Conservation (phyloP, 306 rosid genomes). For the Prosopis cineraria region DNA sequence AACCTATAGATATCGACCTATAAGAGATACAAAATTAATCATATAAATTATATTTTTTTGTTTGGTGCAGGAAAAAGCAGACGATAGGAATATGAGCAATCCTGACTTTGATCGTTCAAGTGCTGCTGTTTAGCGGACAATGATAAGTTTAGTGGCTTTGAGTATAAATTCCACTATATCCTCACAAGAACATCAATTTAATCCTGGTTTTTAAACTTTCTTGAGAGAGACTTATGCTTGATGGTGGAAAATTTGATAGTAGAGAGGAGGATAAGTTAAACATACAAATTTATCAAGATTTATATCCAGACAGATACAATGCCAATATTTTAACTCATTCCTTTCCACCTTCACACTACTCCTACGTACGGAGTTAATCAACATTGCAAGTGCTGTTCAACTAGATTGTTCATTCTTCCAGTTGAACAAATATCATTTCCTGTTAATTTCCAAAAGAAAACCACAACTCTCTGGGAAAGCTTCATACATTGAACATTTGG, state of each 20-base stretch:
- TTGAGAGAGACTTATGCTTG: neutral
- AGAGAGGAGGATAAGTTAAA: neutral
- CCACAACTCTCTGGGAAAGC: neutral
- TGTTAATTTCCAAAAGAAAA: neutral
- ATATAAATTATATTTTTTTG: too few relatives aligned
- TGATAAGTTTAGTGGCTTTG: neutral
- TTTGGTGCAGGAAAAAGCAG: conserved; percentile 1
- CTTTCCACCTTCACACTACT: neutral
- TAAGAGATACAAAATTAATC: too few relatives aligned
- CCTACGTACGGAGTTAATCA: neutral
- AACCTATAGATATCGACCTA: too few relatives aligned
- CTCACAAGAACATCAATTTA: neutral
- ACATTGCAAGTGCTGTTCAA: neutral
- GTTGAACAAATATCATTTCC: neutral
- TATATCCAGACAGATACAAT: neutral
- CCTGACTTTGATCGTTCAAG: neutral
- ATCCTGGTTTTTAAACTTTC: neutral
- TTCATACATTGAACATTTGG: neutral
- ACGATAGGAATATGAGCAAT: conserved; percentile 4
- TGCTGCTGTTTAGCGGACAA: neutral
- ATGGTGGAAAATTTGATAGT: neutral
- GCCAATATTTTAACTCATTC: neutral
- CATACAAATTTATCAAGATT: neutral
- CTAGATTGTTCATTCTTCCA: neutral
- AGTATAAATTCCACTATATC: neutral